Conservation (phyloP, 257 asterid genomes). For the Nicotiana tomentosiformis region DNA sequence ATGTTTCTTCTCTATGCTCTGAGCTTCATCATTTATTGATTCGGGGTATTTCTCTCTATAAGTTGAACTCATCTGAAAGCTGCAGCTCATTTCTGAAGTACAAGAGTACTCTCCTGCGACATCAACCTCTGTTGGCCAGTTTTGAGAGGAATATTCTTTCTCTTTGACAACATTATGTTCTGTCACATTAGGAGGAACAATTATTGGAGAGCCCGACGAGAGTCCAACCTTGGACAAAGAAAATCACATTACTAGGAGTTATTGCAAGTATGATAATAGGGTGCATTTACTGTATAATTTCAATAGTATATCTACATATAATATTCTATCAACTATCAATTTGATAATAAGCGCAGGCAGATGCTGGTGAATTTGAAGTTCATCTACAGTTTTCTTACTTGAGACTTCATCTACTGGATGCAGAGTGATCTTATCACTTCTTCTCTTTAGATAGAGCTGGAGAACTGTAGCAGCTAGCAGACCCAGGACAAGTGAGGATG, state of each 20-base stretch:
- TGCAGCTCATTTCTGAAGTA: conserved; percentile 62
- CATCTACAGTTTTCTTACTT: too few species aligned
- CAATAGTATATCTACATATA: too few species aligned
- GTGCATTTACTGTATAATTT: too few species aligned
- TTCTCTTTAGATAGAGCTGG: conserved; percentile 12
- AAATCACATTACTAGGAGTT: too few species aligned
- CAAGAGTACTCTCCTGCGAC: conserved; percentile 30
- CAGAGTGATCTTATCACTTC: not conserved
- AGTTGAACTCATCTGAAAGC: conserved; percentile 40
- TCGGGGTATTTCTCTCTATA: conserved; percentile 20
- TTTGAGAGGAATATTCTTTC: conserved; percentile 21
- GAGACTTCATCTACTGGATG: not conserved
- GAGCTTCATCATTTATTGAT: conserved; percentile 43
- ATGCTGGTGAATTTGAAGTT: too few species aligned
- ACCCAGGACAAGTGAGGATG: conserved; percentile 22
- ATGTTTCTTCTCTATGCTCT: conserved; percentile 36
- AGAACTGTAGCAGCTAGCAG: conserved; percentile 29
- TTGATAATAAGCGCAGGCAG: too few species aligned
- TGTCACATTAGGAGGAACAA: too few species aligned
- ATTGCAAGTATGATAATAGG: too few species aligned
- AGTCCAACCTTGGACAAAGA: too few species aligned
- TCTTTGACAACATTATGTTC: conserved; percentile 9
- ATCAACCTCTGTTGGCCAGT: conserved; percentile 31
- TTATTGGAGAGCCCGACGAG: too few species aligned
- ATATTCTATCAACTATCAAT: too few species aligned